Evolutionary conservation across 1,284 basidiomycete genomes (phyloP).

Genomic region (Microstroma glucosiphilum): DNA sequence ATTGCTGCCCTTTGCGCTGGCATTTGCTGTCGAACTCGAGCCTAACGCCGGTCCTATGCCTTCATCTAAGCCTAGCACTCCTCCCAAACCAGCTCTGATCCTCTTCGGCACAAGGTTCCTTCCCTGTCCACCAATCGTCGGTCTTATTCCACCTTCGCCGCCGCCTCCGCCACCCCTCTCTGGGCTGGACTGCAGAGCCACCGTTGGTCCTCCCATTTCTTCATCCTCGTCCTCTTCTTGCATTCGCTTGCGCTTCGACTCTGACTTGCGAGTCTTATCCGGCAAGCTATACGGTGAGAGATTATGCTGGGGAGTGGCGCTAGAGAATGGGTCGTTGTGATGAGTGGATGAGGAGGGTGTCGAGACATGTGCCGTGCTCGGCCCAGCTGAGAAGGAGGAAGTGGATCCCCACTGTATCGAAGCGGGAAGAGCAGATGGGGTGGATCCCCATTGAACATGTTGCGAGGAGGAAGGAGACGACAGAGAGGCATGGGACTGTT

Average conservation of each 20-base stretch:
- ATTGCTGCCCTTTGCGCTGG: not conserved
- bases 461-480: not conserved
- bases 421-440: not conserved
- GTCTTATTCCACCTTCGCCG: not conserved
- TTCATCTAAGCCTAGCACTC: not conserved
- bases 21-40: not conserved
- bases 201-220: not conserved
- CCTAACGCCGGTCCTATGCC: not conserved
- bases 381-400: not conserved
- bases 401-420: constrained; percentile 5
- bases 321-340: not conserved
- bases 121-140: not conserved
- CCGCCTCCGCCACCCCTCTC: not conserved
- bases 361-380: not conserved
- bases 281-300: not conserved
- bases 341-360: not conserved
- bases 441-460: not conserved
- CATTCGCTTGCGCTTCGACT: constrained; percentile 2
- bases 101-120: constrained; percentile 1
- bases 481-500: not conserved
- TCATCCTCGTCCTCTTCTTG: constrained; percentile 6
- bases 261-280: constrained; percentile 5
- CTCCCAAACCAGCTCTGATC: constrained; percentile 1
- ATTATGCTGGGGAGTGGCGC: not conserved
- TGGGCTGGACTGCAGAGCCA: not conserved